Evolutionary conservation across 257 asterid species (phyloP), one percentile per base, ranked within the genome.

Genomic region (Solanum megistacrolobum): DNA sequence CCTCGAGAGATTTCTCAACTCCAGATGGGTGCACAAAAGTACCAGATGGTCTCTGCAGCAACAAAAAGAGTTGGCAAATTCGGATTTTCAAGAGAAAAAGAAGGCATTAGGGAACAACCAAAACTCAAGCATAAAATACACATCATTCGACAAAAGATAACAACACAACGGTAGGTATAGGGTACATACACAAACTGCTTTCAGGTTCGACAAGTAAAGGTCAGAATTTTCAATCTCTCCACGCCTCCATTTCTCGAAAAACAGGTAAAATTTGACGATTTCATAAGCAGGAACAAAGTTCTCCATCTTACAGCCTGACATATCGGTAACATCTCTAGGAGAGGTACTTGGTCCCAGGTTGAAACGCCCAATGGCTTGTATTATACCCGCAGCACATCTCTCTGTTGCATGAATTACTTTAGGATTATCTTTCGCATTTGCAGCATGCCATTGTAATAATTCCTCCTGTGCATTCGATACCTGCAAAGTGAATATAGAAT

Each of bases 341-440:
- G 99, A 92, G 86, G 87, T 89, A 88, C 91, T 91, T 65, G 99
- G 98, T 87, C 99, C 99, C 4, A 97, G 94, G 88, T 94, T 93
- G 89, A 97, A 97, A 89, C 89, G 96, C 68, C 97, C 98, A 74
- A 97, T 95, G 88, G 99, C 98, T 92, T 97, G 96, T 90, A 97
- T 94, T 85, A 97, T 96, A 78, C 99, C 99, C 1, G 96, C 98
- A 35, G 99, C 99, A 92, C 99, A 97, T 90, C 98, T 94, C 94
- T 94, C 99, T 41, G 95, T 92, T 11, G 98, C 99, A 86, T 96
- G 99, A 88, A 96, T 90, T 88, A 96, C 91, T 91, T 93, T 97
- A 32, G 95, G 93, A 93, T 94, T 96, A 89, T 90, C 91, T 90
- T 97, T 96, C 46, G 95, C 98, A 93, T 96, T 94, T 88, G 91